Evolutionary conservation across 2,329 filamentous ascomycete species (phyloP).

Genomic region (Aspergillus quadricinctus): DNA sequence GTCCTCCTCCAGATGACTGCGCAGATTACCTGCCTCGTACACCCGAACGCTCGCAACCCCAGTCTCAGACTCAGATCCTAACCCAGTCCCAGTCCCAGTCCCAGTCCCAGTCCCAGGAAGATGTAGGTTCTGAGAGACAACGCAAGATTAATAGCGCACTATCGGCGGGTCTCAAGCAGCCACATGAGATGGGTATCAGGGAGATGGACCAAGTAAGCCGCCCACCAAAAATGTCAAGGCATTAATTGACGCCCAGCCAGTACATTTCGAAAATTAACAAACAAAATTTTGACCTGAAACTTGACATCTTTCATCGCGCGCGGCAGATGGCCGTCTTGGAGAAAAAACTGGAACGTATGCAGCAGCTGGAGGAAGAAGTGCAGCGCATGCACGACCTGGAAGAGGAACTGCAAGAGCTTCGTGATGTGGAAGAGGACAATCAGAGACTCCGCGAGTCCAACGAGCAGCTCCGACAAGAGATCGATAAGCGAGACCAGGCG

Average conservation of each 20-base stretch:
- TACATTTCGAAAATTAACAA: constrained; percentile 43
- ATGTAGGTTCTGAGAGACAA: constrained; percentile 33
- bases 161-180: constrained; percentile 28
- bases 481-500: constrained; percentile 39
- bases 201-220: constrained; percentile 40
- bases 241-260: constrained; percentile 21
- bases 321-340: constrained; percentile 34
- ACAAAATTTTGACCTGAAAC: constrained; percentile 41
- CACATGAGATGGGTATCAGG: constrained; percentile 39
- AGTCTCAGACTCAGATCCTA: constrained; percentile 12
- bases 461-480: constrained; percentile 32
- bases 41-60: constrained; percentile 19
- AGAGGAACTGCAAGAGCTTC: constrained; percentile 36
- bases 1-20: constrained; percentile 18
- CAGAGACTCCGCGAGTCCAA: constrained; percentile 35
- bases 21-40: constrained; percentile 22
- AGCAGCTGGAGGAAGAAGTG: constrained; percentile 34
- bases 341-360: constrained; percentile 36
- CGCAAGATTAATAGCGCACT: constrained; percentile 27
- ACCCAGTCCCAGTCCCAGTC: constrained; percentile 22
- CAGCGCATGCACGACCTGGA: constrained; percentile 25
- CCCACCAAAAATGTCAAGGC: background rate
- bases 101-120: constrained; percentile 26
- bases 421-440: constrained; percentile 33
- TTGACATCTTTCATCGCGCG: constrained; percentile 38